phyloP scores from a whole-genome alignment of 1,139 yeast genomes.

The Taphrina deformans region DNA sequence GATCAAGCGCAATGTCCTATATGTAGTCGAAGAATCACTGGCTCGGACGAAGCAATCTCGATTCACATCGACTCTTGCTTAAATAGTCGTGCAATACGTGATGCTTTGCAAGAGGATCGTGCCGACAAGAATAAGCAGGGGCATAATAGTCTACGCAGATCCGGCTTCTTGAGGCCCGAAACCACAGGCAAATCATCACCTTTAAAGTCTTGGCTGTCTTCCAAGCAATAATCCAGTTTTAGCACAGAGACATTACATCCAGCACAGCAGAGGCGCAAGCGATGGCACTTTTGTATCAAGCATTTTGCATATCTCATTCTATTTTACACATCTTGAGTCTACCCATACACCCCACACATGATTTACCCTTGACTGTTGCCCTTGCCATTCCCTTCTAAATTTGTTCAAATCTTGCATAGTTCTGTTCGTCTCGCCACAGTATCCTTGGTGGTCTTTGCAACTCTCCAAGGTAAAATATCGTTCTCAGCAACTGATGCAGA shows the following conservation, averaged over 20 bases:
- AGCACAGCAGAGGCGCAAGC: not conserved
- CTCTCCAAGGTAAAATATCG: no score
- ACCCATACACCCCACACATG: no score
- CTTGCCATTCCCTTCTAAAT: no score
- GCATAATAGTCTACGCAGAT: not conserved
- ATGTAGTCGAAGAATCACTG: constrained; percentile 11
- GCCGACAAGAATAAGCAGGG: not conserved
- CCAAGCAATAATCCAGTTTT: not conserved
- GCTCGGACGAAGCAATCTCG: not conserved
- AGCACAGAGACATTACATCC: not conserved
- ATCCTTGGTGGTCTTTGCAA: no score
- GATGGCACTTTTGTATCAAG: not conserved
- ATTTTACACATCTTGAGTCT: no score
- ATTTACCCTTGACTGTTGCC: no score
- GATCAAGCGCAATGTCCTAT: constrained; percentile 21
- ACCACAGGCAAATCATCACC: not conserved
- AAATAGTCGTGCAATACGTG: constrained; percentile 21
- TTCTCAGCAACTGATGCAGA: not conserved
- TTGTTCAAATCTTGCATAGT: no score
- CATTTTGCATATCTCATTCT: not conserved
- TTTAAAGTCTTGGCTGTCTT: not conserved
- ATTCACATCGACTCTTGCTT: constrained; percentile 18
- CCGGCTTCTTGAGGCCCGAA: not conserved
- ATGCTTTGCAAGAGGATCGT: constrained; percentile 9
- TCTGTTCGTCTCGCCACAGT: no score